phyloP scores from a whole-genome alignment of 805 yeast species.

The Starmerella cellae region DNA sequence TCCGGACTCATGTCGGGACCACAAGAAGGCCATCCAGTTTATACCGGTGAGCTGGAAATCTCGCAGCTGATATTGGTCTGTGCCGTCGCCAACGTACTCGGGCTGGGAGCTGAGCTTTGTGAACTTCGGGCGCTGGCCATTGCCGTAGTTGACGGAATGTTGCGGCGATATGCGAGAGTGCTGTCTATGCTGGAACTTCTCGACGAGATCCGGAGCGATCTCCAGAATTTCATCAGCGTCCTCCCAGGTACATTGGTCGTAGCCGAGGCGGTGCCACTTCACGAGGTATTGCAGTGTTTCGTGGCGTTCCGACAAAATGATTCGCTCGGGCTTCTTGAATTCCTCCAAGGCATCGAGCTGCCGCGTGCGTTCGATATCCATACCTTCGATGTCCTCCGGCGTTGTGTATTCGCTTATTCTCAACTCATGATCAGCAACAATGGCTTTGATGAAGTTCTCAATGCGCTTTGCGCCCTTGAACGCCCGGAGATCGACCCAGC shows the following conservation, averaged over 20 bases:
- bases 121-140: constrained; percentile 62
- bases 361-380: constrained; percentile 83
- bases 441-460: constrained; percentile 74
- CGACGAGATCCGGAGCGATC: constrained; percentile 71
- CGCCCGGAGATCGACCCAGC: constrained; percentile 36
- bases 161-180: constrained; percentile 77
- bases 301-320: constrained; percentile 68
- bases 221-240: constrained; percentile 75
- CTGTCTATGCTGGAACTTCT: constrained; percentile 64
- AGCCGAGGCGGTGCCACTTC: constrained; percentile 86
- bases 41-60: constrained; percentile 97
- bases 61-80: constrained; percentile 44
- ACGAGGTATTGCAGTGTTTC: constrained; percentile 57
- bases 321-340: constrained; percentile 75
- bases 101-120: constrained; percentile 84
- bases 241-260: constrained; percentile 97
- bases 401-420: constrained; percentile 72
- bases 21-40: constrained; percentile 98
- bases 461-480: constrained; percentile 69
- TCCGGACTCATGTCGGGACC: constrained; percentile 97
- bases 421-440: constrained; percentile 60
- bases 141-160: constrained; percentile 62
- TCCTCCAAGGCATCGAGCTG: constrained; percentile 72
- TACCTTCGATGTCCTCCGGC: constrained; percentile 80
- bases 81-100: constrained; percentile 61